Evolutionary conservation across 78 protist species (phyloP).

Genomic region (Dictyostelium brefeldianum): DNA sequence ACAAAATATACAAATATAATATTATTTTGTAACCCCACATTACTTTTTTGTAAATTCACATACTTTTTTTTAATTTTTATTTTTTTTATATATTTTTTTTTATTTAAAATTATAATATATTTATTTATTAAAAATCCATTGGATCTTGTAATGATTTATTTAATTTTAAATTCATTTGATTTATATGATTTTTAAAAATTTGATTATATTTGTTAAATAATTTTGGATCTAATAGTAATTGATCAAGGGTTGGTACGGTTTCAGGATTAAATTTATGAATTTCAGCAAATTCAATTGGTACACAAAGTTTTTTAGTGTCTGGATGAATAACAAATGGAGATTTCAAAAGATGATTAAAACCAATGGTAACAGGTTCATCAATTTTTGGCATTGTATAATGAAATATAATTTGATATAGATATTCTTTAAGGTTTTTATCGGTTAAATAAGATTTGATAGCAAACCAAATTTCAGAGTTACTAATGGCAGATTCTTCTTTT

Average conservation of each 20-base stretch:
- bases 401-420: constrained; percentile 84
- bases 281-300: constrained; percentile 46
- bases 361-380: constrained; percentile 94
- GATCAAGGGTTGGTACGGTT: constrained; percentile 28
- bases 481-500: not conserved
- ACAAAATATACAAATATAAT: too few relatives aligned
- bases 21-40: too few relatives aligned
- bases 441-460: constrained; percentile 5
- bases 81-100: too few relatives aligned
- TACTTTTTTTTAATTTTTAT: too few relatives aligned
- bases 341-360: constrained; percentile 97
- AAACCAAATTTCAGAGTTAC: constrained; percentile 14
- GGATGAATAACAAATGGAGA: constrained; percentile 99
- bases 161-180: constrained; percentile 11
- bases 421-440: constrained; percentile 8
- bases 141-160: constrained; percentile 1
- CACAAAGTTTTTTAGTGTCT: constrained; percentile 88
- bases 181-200: constrained; percentile 5
- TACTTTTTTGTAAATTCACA: too few relatives aligned
- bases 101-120: too few relatives aligned
- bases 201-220: not conserved
- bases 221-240: not conserved
- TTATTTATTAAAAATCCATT: constrained; percentile 3
- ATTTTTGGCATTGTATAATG: constrained; percentile 92
- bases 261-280: constrained; percentile 55